phyloP scores from a whole-genome alignment of 305 asterid species.

The Fraxinus baroniana region DNA sequence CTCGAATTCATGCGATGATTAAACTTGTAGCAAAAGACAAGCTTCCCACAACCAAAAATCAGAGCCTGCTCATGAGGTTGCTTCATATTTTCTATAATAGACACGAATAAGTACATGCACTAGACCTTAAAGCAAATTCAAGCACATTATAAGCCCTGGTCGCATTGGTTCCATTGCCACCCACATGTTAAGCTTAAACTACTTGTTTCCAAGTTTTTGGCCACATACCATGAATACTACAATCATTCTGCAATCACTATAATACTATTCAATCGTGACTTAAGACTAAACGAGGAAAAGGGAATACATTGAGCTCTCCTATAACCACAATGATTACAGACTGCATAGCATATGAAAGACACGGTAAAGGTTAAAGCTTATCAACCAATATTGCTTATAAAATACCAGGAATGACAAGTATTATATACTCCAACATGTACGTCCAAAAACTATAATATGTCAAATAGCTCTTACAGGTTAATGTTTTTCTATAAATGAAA shows the following conservation, averaged over 20 bases:
- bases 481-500: constrained; percentile 9
- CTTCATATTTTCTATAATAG: not conserved
- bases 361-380: not conserved
- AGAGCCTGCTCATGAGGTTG: not conserved
- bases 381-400: not conserved
- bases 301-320: not conserved
- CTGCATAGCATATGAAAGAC: not conserved
- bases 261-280: not conserved
- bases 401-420: not conserved
- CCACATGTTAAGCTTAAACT: not conserved
- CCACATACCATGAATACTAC: not conserved
- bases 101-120: not conserved
- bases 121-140: not conserved
- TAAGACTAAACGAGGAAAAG: not conserved
- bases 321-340: not conserved
- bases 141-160: not conserved
- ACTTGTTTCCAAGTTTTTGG: not conserved
- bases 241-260: not conserved
- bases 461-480: constrained; percentile 6
- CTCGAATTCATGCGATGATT: not conserved
- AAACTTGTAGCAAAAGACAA: not conserved
- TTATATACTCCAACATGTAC: not conserved
- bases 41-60: not conserved
- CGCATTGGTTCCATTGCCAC: not conserved
- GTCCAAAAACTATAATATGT: not conserved